Evolutionary conservation across 1,284 basidiomycete genomes (phyloP), one percentile per base, ranked within the genome.

Genomic region (Naganishia sp.): DNA sequence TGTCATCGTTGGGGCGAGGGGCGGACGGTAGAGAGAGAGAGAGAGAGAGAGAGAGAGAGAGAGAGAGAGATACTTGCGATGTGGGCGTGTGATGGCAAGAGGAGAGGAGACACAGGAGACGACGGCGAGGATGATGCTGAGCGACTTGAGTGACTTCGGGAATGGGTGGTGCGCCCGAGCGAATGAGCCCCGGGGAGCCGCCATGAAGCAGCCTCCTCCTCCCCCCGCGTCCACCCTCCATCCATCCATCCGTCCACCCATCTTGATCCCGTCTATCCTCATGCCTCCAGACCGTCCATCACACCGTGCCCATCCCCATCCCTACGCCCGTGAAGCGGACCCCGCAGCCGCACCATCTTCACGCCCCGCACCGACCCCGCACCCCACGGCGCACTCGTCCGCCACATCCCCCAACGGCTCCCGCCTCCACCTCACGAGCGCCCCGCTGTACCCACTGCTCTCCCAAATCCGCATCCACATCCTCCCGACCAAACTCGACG

Each of bases 401-500:
- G 48, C 7, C n/a, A 60, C 56, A 11, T 43, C 48, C 33, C 21
- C 52, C 18, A 31, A 57, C 25, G 31, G 56, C 33, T 55, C 56
- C 4, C 31, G 23, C 23, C 55, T 60, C 50, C 5, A 43, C 28
- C 44, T 9, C 55, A 11, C 46, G 23, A 31, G 9, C 44, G 39
- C 23, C 5, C 23, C 28, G 16, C 59, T 72, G 2, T 73, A 74
- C 44, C 77, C 75, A 6, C 69, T 79, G 5, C 73, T 80, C 28
- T 72, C 77, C 3, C 71, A 72, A 55, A 65, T 80, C 0, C 65
- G 73, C 10, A 75, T 80, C 48, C 74, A 75, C 56, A 69, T 80
- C 42, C 64, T 80, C 1, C 71, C 77, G 0, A 75, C 75, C n/a
- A 80, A 80, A 49, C 64, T 80, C 18, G 76, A 77, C 49, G 64